Evolutionary conservation across 345 rosid genomes (phyloP).

Genomic region (Anacardium occidentale): DNA sequence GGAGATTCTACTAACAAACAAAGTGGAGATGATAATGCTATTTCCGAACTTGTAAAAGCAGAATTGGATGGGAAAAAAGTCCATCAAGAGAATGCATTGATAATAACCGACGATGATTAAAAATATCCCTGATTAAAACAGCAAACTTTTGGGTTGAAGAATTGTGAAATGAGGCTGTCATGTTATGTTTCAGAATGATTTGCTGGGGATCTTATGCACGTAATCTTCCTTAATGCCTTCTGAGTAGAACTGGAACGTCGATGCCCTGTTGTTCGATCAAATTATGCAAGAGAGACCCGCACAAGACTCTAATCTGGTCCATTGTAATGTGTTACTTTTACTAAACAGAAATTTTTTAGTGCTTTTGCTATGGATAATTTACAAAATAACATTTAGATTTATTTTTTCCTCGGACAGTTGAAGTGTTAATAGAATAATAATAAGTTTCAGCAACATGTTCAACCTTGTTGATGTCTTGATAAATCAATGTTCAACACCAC

Average conservation of each 20-base stretch:
- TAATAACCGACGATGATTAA: neutral
- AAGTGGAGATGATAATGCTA: slow-evolving; percentile 1
- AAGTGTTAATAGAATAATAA: too few relatives aligned
- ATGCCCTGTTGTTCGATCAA: neutral
- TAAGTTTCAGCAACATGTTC: too few relatives aligned
- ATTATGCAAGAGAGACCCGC: neutral
- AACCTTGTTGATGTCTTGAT: too few relatives aligned
- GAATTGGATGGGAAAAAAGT: neutral
- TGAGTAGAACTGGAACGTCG: slow-evolving; percentile 12
- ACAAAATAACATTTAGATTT: too few relatives aligned
- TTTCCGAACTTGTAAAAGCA: neutral
- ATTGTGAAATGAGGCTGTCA: neutral
- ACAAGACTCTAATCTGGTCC: neutral
- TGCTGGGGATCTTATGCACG: too few relatives aligned
- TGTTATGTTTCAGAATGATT: too few relatives aligned
- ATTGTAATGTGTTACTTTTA: slow-evolving; percentile 14
- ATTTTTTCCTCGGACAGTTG: too few relatives aligned
- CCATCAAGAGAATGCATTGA: neutral
- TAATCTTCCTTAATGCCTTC: slow-evolving; percentile 8
- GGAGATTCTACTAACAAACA: slow-evolving; percentile 8
- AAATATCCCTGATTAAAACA: neutral
- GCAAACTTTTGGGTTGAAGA: neutral
- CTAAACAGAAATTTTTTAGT: slow-evolving; percentile 11
- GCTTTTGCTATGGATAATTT: neutral
- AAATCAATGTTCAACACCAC: too few relatives aligned